A percentile compares a stretch with the other conserved stretches of the same genome.
phyloP scores from a whole-genome alignment of 257 asterid species.

The Solanum lignicaule region DNA sequence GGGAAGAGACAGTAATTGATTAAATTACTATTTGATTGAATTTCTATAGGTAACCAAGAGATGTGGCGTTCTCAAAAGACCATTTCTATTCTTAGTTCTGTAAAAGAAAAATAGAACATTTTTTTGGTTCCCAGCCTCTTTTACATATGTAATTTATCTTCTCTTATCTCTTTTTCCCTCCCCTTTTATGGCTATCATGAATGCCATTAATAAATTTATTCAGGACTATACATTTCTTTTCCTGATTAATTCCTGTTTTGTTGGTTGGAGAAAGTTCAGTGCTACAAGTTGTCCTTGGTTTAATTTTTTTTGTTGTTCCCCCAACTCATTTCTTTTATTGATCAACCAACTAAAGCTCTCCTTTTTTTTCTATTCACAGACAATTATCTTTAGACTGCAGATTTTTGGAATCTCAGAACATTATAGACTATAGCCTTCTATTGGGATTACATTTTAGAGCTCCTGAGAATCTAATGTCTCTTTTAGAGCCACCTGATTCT shows the following conservation, averaged over 20 bases:
- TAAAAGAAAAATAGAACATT: not conserved
- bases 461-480: conserved; percentile 71
- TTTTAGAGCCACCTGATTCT: conserved; percentile 54
- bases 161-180: not conserved
- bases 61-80: not conserved
- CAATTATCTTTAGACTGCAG: conserved; percentile 67
- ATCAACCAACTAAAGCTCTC: not conserved
- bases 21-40: not conserved
- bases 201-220: not conserved
- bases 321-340: not conserved
- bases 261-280: not conserved
- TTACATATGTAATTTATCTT: not conserved
- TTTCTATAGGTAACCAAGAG: not conserved
- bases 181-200: not conserved
- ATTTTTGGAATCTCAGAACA: conserved; percentile 76
- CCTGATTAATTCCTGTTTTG: not conserved
- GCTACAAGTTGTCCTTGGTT: not conserved
- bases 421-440: conserved; percentile 90
- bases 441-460: conserved; percentile 94
- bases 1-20: not conserved
- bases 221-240: not conserved
- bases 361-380: conserved; percentile 27
- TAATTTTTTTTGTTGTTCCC: not conserved
- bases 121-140: not conserved
- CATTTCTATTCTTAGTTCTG: not conserved